A percentile compares a stretch with the other conserved stretches of the same genome.
phyloP scores from a whole-genome alignment of 441 rosid genomes.

The Gossypium aridum region DNA sequence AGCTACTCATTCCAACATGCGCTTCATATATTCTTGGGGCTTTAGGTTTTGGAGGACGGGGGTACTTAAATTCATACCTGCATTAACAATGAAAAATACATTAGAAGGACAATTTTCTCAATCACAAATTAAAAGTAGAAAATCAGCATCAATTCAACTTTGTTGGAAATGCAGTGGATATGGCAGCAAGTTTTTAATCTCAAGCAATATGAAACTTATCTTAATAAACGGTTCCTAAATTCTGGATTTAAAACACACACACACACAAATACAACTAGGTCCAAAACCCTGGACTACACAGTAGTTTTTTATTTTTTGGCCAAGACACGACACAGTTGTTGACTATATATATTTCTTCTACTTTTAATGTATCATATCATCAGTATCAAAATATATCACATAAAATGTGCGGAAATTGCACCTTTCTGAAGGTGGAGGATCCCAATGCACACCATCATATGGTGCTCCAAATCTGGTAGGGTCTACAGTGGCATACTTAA shows the following conservation, averaged over 20 bases:
- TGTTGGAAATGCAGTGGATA: conserved; percentile 3
- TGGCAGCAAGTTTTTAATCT: neutral
- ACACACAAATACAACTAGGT: neutral
- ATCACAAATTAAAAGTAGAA: neutral
- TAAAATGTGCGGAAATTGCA: conserved; percentile 12
- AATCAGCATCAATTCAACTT: neutral
- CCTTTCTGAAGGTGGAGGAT: conserved; percentile 70
- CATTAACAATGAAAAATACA: conserved; percentile 15
- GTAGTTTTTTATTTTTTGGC: neutral
- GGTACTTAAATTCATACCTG: conserved; percentile 60
- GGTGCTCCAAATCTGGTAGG: conserved; percentile 63
- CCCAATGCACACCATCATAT: conserved; percentile 85
- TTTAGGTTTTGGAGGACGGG: conserved; percentile 58
- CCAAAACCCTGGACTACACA: neutral
- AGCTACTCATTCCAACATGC: conserved; percentile 86
- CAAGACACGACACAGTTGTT: neutral
- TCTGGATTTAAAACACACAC: neutral
- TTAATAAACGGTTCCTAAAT: neutral
- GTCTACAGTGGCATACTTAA: conserved; percentile 60
- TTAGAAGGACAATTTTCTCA: conserved; percentile 11
- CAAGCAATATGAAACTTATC: conserved; percentile 5
- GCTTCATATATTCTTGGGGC: conserved; percentile 78
- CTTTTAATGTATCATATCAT: conserved; percentile 5
- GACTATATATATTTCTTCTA: neutral
- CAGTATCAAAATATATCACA: neutral